Base-by-base conservation (phyloP, 129 eudicot genomes). In the Flaveria robusta region DNA sequence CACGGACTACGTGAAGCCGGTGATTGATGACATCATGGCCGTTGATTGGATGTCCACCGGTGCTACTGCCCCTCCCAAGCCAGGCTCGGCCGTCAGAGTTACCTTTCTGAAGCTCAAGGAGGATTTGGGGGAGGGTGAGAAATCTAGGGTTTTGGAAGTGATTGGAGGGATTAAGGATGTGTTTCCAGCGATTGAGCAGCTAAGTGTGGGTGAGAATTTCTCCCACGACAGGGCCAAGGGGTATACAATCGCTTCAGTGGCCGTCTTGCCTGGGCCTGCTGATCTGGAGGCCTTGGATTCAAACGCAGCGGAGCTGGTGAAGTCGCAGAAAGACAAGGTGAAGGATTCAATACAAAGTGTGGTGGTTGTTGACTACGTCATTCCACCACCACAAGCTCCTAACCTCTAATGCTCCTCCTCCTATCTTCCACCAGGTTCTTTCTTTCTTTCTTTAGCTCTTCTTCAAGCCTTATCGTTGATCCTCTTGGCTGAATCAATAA, bases 151-250 rank as follows among this genome's bases (percentile, higher is more conserved):
- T 26, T 45, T 89, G 75, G 80, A 66, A 47, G 85, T 77, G 20
- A 71, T 86, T 71, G 88, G 85, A 14, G 96, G 88, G 31, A 70
- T 89, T 22, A 84, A 81, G 58, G 88, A 77, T n/a, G 72, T 76
- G 52, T 79, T 89, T 66, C 71, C 59, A 4, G 27, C 77, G 50
- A 77, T 89, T 59, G 83, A 86, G 70, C 77, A 86, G 88, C 3
- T 92, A 41, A 85, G 77, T 22, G 70, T 69, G 55, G 97, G 97
- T 50, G 93, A 89, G 79, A 89, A 87, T 60, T 89, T 92, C 64
- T 92, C 91, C 10, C 88, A 86, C 59, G 97, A 82, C 27, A 82
- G 97, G 72, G 93, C 96, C 3, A 92, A 92, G 77, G 97, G 97
- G 2, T 92, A 70, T 68, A 75, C 86, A 22, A 86, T 92, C 9